Conservation (phyloP, 2,329 filamentous ascomycete genomes). For the Fusarium sp. region DNA sequence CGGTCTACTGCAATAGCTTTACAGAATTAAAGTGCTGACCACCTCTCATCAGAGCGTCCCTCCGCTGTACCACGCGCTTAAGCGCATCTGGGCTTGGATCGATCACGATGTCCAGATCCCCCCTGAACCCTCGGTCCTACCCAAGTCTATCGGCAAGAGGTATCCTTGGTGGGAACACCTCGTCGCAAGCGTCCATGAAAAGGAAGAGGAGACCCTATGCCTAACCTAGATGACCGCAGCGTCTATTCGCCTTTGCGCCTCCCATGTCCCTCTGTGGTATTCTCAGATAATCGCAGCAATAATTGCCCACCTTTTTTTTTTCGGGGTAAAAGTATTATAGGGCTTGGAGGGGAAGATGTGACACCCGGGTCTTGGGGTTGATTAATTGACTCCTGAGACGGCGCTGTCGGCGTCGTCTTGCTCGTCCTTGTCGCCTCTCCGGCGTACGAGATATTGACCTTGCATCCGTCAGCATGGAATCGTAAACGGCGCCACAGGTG, state of each 20-base stretch:
- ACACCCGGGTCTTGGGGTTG: conserved; percentile 12
- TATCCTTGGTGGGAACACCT: conserved; percentile 56
- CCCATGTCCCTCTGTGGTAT: conserved; percentile 18
- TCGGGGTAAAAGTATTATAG: conserved; percentile 33
- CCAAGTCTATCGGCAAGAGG: conserved; percentile 45
- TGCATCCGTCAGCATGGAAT: conserved; percentile 32
- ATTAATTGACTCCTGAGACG: conserved; percentile 48
- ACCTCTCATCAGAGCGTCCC: conserved; percentile 52
- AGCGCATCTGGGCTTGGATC: conserved; percentile 53
- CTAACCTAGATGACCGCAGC: conserved; percentile 49
- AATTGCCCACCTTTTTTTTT: conserved; percentile 45
- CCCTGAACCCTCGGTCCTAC: conserved; percentile 19
- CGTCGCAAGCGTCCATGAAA: conserved; percentile 47
- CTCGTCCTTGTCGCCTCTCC: conserved; percentile 45
- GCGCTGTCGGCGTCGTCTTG: conserved; percentile 54
- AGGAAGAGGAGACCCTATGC: conserved; percentile 52
- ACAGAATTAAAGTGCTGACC: conserved; percentile 38
- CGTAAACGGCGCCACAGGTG: conserved; percentile 7
- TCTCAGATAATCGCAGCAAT: conserved; percentile 39
- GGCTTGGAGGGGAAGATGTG: conserved; percentile 22
- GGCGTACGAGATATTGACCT: conserved; percentile 55
- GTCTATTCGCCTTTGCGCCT: conserved; percentile 29
- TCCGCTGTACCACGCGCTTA: conserved; percentile 50
- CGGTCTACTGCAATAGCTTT: conserved; percentile 30
- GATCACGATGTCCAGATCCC: conserved; percentile 41